phyloP scores from a whole-genome alignment of 805 yeast species.

The Candida khao-thaluensis region DNA sequence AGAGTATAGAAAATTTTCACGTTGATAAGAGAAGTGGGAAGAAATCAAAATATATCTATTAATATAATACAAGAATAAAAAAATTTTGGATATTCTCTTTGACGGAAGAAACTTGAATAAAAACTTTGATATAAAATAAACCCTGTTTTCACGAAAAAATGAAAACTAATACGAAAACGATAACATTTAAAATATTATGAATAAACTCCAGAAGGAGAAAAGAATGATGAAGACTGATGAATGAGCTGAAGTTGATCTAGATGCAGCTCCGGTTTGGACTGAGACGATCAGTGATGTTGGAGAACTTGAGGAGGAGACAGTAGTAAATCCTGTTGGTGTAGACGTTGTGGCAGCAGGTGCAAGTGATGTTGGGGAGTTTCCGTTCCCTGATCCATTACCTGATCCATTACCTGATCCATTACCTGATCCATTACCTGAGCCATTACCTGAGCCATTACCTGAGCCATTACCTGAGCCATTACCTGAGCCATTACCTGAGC shows the following conservation, averaged over 20 bases:
- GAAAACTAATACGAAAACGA: background rate
- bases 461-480: constrained; percentile 2
- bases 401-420: background rate
- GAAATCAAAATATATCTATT: background rate
- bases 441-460: background rate
- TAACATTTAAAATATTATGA: background rate
- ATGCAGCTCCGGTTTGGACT: constrained; percentile 3
- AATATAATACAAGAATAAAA: background rate
- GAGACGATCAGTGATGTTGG: background rate
- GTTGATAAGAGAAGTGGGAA: background rate
- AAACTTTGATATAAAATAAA: no score
- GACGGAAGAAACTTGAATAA: background rate
- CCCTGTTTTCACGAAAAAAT: background rate
- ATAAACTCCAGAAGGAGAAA: constrained; percentile 2
- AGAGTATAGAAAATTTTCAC: constrained; percentile 1
- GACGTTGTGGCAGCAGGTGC: background rate
- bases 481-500: constrained; percentile 1
- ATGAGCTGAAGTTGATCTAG: background rate
- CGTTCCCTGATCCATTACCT: constrained; percentile 1
- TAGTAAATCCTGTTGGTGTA: background rate
- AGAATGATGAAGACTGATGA: constrained; percentile 3
- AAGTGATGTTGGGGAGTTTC: background rate
- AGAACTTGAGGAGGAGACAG: background rate
- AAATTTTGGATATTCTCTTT: background rate
- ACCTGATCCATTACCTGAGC: background rate